Evolutionary conservation across 805 yeast species (phyloP).

Genomic region (Wickerhamomyces sydowiorum): DNA sequence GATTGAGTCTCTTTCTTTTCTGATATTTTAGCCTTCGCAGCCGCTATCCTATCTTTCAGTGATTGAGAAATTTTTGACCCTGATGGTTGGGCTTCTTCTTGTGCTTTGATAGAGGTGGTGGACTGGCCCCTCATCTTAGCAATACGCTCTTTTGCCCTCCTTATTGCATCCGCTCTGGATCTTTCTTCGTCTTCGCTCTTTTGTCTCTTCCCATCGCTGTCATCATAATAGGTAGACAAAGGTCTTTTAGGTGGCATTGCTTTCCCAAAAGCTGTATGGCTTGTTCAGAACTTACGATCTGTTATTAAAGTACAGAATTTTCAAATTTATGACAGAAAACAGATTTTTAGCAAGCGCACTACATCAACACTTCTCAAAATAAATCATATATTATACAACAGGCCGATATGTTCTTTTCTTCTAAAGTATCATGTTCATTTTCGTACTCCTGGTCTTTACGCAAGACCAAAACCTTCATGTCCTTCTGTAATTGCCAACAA

Average conservation of each 20-base stretch:
- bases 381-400: background rate
- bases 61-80: background rate
- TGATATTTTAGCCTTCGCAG: background rate
- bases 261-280: no score
- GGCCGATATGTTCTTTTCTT: background rate
- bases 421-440: no score
- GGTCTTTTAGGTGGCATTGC: slow-evolving; percentile 5
- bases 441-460: slow-evolving; percentile 30
- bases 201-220: slow-evolving; percentile 2
- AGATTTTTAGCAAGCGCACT: background rate
- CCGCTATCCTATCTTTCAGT: background rate
- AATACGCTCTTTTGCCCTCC: slow-evolving; percentile 8
- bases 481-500: slow-evolving; percentile 90
- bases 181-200: background rate
- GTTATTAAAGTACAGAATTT: no score
- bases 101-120: no score
- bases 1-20: background rate
- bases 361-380: no score
- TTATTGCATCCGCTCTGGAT: slow-evolving; percentile 4
- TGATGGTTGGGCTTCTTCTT: background rate
- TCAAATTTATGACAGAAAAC: no score
- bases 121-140: background rate
- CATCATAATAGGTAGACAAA: background rate
- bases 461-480: slow-evolving; percentile 92
- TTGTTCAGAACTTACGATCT: no score